These are phyloP conservation scores for Penicillium canariense DNA, from an alignment of 495 filamentous ascomycete genomes.

Conservation along the genomic window DNA sequence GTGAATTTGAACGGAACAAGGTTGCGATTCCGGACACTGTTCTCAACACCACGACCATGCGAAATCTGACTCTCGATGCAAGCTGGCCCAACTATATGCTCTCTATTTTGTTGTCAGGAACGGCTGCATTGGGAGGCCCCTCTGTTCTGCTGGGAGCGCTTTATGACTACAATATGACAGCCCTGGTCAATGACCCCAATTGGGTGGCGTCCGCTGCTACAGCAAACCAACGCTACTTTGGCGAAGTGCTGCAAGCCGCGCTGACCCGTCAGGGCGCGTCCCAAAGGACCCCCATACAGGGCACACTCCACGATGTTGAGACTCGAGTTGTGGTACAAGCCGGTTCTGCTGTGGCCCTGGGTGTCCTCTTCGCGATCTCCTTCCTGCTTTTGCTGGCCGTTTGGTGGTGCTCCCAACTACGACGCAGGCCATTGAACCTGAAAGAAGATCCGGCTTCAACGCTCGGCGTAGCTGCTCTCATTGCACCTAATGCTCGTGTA, in stretches of 20 bases:
- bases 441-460: constrained; percentile 17
- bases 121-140: constrained; percentile 10
- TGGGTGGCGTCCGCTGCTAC: constrained; percentile 16
- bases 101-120: constrained; percentile 15
- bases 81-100: constrained; percentile 27
- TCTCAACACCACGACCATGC: constrained; percentile 20
- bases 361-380: constrained; percentile 15
- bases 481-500: constrained; percentile 3
- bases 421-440: constrained; percentile 19
- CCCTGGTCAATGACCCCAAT: constrained; percentile 17
- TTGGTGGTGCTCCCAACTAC: constrained; percentile 10
- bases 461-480: constrained; percentile 5
- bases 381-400: constrained; percentile 19
- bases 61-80: constrained; percentile 9
- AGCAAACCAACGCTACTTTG: constrained; percentile 37
- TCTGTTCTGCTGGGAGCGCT: constrained; percentile 18
- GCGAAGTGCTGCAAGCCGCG: constrained; percentile 29
- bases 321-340: constrained; percentile 15
- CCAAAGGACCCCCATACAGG: neutral
- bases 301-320: constrained; percentile 7
- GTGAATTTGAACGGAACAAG: constrained; percentile 13
- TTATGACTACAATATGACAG: constrained; percentile 23
- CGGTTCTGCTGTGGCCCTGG: constrained; percentile 20
- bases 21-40: constrained; percentile 14
- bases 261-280: constrained; percentile 16